Base-by-base conservation (phyloP, 2,329 filamentous ascomycete genomes). In the Trichophyton rubrum region DNA sequence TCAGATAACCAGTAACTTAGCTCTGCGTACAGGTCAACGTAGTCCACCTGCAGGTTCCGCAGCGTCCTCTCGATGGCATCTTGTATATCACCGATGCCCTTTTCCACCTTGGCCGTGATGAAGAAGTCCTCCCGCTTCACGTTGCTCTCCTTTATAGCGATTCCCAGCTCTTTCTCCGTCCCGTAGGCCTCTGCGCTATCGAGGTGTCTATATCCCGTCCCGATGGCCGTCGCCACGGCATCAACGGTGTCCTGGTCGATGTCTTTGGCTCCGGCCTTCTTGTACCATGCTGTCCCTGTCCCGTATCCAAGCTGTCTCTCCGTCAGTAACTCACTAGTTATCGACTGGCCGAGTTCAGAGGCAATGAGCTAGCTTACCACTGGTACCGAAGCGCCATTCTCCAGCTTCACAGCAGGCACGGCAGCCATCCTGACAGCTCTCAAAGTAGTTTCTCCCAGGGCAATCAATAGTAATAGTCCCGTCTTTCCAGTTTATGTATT, bases 231-330 rank as follows among this genome's bases (percentile, higher is more conserved):
- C 69, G 85, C 85, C 51, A 80, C 75, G 0, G 75, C 72, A 58
- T 85, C 81, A 13, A 85, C 76, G 57, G 80, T 74, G 6, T 74
- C 73, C 51, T 80, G 77, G 65, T 86, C 81, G 59, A 82, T 73
- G 55, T 75, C 64, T 9, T 67, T 74, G 53, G 73, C 75, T 7
- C 77, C 75, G 1, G 74, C 73, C 1, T 64, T 71, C 70, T 87
- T 87, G 69, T 76, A 85, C 83, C 82, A 86, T 1, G 82, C 81
- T 0, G 84, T 86, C 33, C 84, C 84, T 0, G 80, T 81, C 27
- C 84, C 83, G 71, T 82, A 86, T 22, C 76, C 83, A 17, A 86
- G 71, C 81, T 83, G 57, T 56, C 41, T 38, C 8, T 24, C 47
- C 13, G 22, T 61, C 45, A 45, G 51, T 38, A 27, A 27, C 27